Percentiles rank a stretch among this genome's conserved stretches.
Conservation (phyloP, 2,329 filamentous ascomycete genomes). For the Xylariaceae sp. region DNA sequence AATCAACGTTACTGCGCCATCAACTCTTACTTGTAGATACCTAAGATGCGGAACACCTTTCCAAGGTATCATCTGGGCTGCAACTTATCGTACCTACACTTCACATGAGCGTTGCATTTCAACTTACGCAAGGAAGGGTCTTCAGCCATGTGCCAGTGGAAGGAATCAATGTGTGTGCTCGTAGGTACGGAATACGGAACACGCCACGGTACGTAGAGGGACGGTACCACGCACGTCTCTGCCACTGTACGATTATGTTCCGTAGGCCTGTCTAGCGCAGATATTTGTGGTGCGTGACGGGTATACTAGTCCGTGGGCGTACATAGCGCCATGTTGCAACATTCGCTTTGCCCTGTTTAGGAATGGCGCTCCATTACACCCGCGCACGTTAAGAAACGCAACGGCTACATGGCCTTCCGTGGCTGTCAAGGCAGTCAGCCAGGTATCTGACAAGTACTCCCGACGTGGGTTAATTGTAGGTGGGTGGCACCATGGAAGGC, state of each 20-base stretch:
- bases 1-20: not conserved
- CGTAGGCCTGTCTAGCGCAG: not conserved
- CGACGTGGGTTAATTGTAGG: not conserved
- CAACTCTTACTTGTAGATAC: not conserved
- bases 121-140: no score
- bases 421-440: not conserved
- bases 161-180: no score
- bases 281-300: not conserved
- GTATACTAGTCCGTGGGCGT: not conserved
- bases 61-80: no score
- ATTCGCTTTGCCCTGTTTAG: slow-evolving; percentile 8
- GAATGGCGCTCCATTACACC: not conserved
- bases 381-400: slow-evolving; percentile 5
- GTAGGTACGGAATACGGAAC: not conserved
- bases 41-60: not conserved
- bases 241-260: not conserved
- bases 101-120: no score
- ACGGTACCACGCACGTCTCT: not conserved
- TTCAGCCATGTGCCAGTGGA: no score
- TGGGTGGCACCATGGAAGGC: slow-evolving; percentile 8
- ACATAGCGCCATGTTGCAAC: not conserved
- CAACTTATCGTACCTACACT: no score
- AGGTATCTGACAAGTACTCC: not conserved
- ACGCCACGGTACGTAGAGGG: not conserved
- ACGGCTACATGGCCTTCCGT: not conserved